Percentiles rank a stretch among this genome's conserved stretches.
These are phyloP conservation scores for Colletotrichum spaethianum DNA, from an alignment of 2,329 filamentous ascomycete genomes.

Conservation along the genomic window DNA sequence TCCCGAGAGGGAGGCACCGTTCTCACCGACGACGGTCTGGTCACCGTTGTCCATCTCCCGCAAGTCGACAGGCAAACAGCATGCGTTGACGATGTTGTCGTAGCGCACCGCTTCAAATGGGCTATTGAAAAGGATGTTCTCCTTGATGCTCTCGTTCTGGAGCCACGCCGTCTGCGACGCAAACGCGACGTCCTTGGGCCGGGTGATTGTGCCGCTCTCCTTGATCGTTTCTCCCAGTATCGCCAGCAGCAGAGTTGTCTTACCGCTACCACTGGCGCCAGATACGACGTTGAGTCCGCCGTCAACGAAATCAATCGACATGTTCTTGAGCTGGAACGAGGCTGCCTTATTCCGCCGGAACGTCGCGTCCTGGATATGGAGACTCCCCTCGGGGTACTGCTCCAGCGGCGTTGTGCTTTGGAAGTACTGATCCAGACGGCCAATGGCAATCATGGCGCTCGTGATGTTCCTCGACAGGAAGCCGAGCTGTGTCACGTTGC, in stretches of 20 bases:
- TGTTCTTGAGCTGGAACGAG: conserved; percentile 62
- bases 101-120: conserved; percentile 68
- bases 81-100: conserved; percentile 68
- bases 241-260: conserved; percentile 68
- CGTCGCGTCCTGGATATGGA: conserved; percentile 61
- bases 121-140: conserved; percentile 69
- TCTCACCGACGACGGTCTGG: conserved; percentile 67
- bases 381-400: conserved; percentile 63
- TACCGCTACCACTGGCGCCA: conserved; percentile 70
- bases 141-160: conserved; percentile 68
- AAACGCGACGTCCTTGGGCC: conserved; percentile 68
- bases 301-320: conserved; percentile 66
- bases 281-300: conserved; percentile 69
- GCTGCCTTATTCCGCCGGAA: conserved; percentile 67
- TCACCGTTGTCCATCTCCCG: conserved; percentile 65
- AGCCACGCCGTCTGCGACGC: conserved; percentile 72
- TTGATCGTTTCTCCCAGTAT: conserved; percentile 69
- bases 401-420: conserved; percentile 63
- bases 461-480: conserved; percentile 58
- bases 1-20: conserved; percentile 68
- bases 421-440: conserved; percentile 69
- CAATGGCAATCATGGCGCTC: conserved; percentile 62
- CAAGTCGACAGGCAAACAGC: conserved; percentile 66
- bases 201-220: conserved; percentile 62
- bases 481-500: conserved; percentile 66